Conservation (phyloP, 768 basidiomycete genomes). For the Nevesoporus exiguus region DNA sequence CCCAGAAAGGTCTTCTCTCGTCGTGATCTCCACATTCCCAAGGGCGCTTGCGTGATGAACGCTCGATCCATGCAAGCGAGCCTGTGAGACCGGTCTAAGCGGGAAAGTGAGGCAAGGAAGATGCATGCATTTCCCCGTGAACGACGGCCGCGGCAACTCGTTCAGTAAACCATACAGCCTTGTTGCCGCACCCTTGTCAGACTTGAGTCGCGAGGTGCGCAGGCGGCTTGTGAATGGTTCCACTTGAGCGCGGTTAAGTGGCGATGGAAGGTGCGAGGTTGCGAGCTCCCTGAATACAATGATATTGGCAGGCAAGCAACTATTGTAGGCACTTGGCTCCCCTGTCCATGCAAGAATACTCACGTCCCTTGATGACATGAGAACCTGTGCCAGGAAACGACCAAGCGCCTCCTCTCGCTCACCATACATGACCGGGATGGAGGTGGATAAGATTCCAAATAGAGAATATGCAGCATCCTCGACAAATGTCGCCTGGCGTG, state of each 20-base stretch:
- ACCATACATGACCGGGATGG: background rate
- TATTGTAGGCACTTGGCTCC: background rate
- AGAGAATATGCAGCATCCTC: background rate
- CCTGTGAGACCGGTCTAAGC: background rate
- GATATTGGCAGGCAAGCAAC: background rate
- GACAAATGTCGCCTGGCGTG: background rate
- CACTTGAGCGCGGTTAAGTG: background rate
- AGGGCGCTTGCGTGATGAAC: background rate
- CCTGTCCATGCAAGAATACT: background rate
- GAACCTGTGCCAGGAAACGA: background rate
- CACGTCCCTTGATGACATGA: background rate
- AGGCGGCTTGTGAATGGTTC: background rate
- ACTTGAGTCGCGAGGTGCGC: background rate
- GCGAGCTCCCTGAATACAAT: background rate
- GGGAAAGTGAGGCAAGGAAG: background rate
- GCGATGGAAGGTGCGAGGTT: background rate
- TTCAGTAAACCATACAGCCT: background rate
- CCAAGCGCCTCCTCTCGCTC: background rate
- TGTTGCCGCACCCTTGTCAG: background rate
- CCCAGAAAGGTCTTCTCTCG: background rate
- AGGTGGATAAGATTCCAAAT: background rate
- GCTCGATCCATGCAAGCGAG: background rate
- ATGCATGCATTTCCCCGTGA: background rate
- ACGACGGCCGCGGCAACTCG: background rate
- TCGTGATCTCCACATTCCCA: background rate